Base-by-base conservation (phyloP, 2,329 filamentous ascomycete genomes). In the Alternaria ventricosa region DNA sequence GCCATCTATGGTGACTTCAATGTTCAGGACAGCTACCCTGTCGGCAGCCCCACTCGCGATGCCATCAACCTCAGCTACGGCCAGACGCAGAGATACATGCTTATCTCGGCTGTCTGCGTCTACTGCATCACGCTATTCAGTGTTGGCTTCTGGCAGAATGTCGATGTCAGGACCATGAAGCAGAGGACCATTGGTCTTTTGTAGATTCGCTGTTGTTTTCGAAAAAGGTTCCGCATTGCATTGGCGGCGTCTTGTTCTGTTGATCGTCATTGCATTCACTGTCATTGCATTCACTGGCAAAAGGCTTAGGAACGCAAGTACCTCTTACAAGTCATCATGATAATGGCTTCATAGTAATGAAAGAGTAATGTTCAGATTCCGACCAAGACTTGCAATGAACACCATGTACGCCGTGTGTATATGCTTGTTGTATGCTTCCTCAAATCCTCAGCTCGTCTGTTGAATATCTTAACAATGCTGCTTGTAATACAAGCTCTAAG, bases 11-110 rank as follows among this genome's bases (percentile, higher is more conserved):
- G 84, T 28, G 82, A 83, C 66, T 70, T 90, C 23, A 79, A 79
- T 0, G 81, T 80, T 3, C 90, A 91, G 68, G 75, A 88, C 5
- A 77, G 76, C 20, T 90, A 88, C 71, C 78, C 81, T 0, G 69
- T 82, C 27, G 87, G 87, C 2, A 84, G 78, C 4, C 79, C 83
- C 0, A 84, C 82, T 15, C 78, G 89, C 6, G 73, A 81, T 9
- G 80, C 78, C 0, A 82, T 82, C 70, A 74, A 78, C 57, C 55
- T 73, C 30, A 77, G 78, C 9, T 82, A 81, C 49, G 77, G 66
- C 7, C 63, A 77, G 57, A 75, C 78, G 3, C 79, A 81, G 57
- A 69, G 69, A 36, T 78, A 76, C 63, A 80, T 81, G 78, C 69
- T 78, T 5, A 80, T 79, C 54, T 73, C 74, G 3, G 78, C 72